Evolutionary conservation across 768 basidiomycete species (phyloP), one percentile per base, ranked within the genome.

Genomic region (Boletus bicolor): DNA sequence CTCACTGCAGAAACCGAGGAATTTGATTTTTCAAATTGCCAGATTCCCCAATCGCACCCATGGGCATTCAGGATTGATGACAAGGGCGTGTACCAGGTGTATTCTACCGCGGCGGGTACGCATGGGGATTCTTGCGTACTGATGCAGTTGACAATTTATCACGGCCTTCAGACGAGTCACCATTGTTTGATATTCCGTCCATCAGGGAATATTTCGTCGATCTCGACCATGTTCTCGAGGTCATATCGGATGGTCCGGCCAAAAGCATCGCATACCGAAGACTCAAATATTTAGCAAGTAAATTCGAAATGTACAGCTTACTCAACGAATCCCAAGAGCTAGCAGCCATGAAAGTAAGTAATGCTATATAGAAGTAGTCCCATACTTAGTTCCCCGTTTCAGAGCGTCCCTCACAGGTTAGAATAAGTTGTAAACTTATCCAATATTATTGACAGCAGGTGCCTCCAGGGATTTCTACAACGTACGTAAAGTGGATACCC

Each of bases 161-260:
- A 14, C 26, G 5, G 68, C 67, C 61, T 12, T 61, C 68, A 49
- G 72, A 73, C 19, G 76, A 73, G 46, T 79, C 79, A 49, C 91
- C 93, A 0, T 72, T 83, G 0, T 94, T 87, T 66, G 80, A 86
- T 54, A 80, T 96, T 7, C 94, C 94, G 3, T 85, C 80, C 44
- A 87, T 98, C 48, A 81, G 89, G 57, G 97, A 99, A 69, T 99
- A 98, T 68, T 99, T 97, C 69, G 79, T 93, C 51, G 97, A 99
- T 68, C 83, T 99, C 7, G 96, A 99, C 68, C 93, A 87, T 67
- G 80, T 98, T 14, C 81, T 98, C 2, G 77, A 81, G 5, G 93
- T 98, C 58, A 97, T 98, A 53, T 83, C 93, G 2, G 93, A 97
- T 69, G 97, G 97, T 0, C 97, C 97, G 0, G 87, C 93, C 6